Evolutionary conservation across 768 basidiomycete species (phyloP).

Genomic region (Rhizopogon vulgaris): DNA sequence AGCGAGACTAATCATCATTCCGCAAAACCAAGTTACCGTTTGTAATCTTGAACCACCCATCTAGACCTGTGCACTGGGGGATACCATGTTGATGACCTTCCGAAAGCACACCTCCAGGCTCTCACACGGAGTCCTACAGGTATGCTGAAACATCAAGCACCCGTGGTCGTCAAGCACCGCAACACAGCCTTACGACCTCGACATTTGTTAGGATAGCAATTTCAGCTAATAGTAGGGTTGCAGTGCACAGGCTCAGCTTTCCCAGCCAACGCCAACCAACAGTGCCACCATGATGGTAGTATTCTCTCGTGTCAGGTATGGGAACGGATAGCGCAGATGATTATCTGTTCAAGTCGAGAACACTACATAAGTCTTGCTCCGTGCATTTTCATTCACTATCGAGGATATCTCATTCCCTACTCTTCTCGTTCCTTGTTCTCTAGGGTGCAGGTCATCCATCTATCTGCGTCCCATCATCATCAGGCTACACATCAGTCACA

Average conservation of each 20-base stretch:
- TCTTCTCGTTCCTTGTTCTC: neutral
- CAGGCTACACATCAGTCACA: neutral
- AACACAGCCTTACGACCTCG: constrained; percentile 15
- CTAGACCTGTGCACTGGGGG: too few relatives aligned
- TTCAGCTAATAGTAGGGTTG: neutral
- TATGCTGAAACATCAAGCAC: too few relatives aligned
- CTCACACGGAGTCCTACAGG: too few relatives aligned
- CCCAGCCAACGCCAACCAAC: neutral
- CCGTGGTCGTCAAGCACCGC: neutral
- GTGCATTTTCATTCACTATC: neutral
- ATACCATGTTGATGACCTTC: too few relatives aligned
- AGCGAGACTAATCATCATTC: too few relatives aligned
- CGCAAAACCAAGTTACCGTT: too few relatives aligned
- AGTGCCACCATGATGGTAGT: neutral
- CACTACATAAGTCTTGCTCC: neutral
- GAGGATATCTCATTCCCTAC: neutral
- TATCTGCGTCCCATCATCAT: neutral
- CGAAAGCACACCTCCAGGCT: too few relatives aligned
- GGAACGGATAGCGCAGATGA: neutral
- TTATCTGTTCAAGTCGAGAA: neutral
- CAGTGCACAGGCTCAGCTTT: neutral
- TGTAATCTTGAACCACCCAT: too few relatives aligned
- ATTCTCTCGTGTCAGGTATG: neutral
- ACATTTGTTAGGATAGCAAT: neutral
- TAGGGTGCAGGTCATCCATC: neutral